Evolutionary conservation across 1,139 yeast genomes (phyloP).

Genomic region (Lodderomyces pseudojiufengensis): DNA sequence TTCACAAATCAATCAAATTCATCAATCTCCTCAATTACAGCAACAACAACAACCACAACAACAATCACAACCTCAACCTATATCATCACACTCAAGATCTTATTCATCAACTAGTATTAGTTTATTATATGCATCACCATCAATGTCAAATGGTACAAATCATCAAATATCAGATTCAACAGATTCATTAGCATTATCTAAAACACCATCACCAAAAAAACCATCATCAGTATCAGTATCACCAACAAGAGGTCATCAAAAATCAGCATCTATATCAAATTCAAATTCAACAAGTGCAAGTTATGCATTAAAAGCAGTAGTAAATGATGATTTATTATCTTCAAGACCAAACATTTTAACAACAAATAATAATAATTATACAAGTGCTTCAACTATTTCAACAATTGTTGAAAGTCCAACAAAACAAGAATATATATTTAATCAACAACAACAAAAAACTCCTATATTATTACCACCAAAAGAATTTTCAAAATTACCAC

Average conservation of each 20-base stretch:
- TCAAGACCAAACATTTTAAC: conserved; percentile 3
- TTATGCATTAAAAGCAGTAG: conserved; percentile 64
- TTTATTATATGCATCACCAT: conserved; percentile 47
- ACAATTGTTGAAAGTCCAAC: conserved; percentile 49
- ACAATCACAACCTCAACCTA: conserved; percentile 8
- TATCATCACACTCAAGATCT: conserved; percentile 34
- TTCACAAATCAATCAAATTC: conserved; percentile 7
- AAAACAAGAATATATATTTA: conserved; percentile 10
- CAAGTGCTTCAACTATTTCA: conserved; percentile 21
- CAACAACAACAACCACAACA: conserved; percentile 1
- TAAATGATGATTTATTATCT: conserved; percentile 26
- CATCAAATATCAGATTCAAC: conserved; percentile 14
- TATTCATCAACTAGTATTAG: conserved; percentile 41
- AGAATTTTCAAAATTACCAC: conserved; percentile 34
- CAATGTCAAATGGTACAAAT: conserved; percentile 52
- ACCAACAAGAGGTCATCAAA: conserved; percentile 29
- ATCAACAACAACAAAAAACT: conserved; percentile 4
- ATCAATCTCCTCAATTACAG: conserved; percentile 3
- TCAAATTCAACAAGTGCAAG: conserved; percentile 52
- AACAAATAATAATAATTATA: background rate
- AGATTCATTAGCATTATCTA: conserved; percentile 9
- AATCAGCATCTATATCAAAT: conserved; percentile 33
- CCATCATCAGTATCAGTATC: conserved; percentile 12
- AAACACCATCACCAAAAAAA: conserved; percentile 16
- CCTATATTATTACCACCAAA: conserved; percentile 14